phyloP scores from a whole-genome alignment of 441 rosid species.

The Adansonia grandidieri region DNA sequence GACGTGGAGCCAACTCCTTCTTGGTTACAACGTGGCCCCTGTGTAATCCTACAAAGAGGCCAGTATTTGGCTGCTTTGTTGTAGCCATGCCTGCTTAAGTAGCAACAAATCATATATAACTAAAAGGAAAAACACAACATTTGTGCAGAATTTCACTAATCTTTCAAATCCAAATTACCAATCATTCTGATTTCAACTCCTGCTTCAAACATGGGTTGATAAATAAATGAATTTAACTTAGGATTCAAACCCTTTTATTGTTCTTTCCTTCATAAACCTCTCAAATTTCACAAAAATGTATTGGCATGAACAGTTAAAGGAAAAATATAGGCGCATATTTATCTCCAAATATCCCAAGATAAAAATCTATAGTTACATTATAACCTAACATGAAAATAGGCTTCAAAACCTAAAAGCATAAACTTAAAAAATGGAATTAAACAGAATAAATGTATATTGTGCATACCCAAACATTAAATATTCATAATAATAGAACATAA shows the following conservation, averaged over 20 bases:
- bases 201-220: not conserved
- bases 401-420: not conserved
- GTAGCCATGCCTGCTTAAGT: slow-evolving; percentile 53
- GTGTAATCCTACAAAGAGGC: slow-evolving; percentile 61
- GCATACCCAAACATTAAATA: not conserved
- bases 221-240: not conserved
- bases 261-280: not conserved
- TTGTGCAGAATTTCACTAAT: not conserved
- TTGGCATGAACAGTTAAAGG: not conserved
- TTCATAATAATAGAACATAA: not conserved
- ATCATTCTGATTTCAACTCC: not conserved
- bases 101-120: not conserved
- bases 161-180: not conserved
- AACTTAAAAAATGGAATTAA: not conserved
- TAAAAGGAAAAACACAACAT: not conserved
- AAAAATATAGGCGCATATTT: not conserved
- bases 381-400: not conserved
- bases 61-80: slow-evolving; percentile 55
- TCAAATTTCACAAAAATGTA: not conserved
- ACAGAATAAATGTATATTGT: not conserved
- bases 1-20: slow-evolving; percentile 59
- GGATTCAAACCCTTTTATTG: not conserved
- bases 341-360: not conserved
- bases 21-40: slow-evolving; percentile 63
- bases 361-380: not conserved